These are phyloP conservation scores for Kernera saxatilis DNA, from an alignment of 345 rosid species.

Conservation along the genomic window DNA sequence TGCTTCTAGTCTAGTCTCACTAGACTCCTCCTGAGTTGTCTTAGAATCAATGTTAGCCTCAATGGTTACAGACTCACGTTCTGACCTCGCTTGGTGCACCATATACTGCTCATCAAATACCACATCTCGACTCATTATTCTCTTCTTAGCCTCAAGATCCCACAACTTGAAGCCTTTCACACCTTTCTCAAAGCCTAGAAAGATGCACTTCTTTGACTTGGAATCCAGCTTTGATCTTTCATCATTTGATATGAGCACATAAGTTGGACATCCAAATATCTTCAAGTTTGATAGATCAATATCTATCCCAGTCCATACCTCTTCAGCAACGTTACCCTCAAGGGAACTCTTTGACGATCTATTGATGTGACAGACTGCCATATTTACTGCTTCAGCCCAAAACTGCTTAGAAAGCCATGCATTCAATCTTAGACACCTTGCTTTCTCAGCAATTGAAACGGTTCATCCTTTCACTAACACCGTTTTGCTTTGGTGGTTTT, in stretches of 20 bases:
- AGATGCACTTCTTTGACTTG: not conserved
- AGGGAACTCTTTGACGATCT: not conserved
- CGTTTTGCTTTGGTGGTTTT: not conserved
- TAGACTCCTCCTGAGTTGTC: not conserved
- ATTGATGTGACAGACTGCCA: not conserved
- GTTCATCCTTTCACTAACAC: not conserved
- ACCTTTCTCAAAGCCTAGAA: not conserved
- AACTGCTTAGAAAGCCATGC: not conserved
- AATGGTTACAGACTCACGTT: not conserved
- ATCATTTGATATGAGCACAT: not conserved
- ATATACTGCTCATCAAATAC: not conserved
- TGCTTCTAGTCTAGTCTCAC: not conserved
- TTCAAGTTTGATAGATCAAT: too few species aligned
- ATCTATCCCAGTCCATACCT: too few species aligned
- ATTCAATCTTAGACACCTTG: not conserved
- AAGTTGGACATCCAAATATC: not conserved
- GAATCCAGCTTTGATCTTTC: not conserved
- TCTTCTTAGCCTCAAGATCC: not conserved
- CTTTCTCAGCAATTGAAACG: not conserved
- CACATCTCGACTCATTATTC: not conserved
- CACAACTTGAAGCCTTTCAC: not conserved
- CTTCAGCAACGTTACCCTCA: not conserved
- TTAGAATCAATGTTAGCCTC: not conserved
- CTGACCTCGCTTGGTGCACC: not conserved
- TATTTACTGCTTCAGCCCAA: not conserved